Evolutionary conservation across 176 grass and related monocot species (phyloP).

Genomic region (sorghum (Sorghum bicolor)): DNA sequence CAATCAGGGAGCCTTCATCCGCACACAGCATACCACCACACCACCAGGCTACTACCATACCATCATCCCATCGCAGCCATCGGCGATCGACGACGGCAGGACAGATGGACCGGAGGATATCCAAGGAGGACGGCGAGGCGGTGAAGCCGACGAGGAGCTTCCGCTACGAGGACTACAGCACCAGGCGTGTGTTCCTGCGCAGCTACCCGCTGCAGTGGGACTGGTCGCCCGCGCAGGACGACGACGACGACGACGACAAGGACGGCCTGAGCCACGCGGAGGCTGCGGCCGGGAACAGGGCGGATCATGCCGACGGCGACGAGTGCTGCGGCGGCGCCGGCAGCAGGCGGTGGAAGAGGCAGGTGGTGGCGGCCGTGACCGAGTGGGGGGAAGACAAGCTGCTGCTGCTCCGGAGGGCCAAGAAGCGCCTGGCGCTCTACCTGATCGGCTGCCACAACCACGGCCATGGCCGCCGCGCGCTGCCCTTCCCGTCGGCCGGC

Average conservation of each 20-base stretch:
- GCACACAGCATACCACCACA: not conserved
- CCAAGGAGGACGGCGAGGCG: conserved; percentile 5
- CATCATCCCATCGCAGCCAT: not conserved
- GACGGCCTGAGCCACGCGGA: not conserved
- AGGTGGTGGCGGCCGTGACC: conserved; percentile 35
- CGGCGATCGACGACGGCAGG: not conserved
- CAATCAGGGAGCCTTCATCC: not conserved
- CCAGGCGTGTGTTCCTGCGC: conserved; percentile 65
- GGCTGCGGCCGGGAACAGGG: not conserved
- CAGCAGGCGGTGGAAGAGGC: conserved; percentile 32
- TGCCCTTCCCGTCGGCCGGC: conserved; percentile 11
- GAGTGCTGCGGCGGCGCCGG: not conserved
- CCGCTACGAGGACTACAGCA: conserved; percentile 82
- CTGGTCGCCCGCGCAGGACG: conserved; percentile 6
- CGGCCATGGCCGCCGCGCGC: conserved; percentile 21
- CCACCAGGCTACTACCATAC: not conserved
- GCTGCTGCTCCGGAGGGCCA: conserved; percentile 52
- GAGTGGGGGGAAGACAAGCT: conserved; percentile 68
- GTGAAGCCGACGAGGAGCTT: conserved; percentile 54
- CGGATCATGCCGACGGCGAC: not conserved
- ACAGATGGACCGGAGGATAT: conserved; percentile 26
- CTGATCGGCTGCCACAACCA: conserved; percentile 58
- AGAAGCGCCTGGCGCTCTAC: conserved; percentile 60
- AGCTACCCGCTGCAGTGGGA: conserved; percentile 91
- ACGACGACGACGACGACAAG: not conserved